Evolutionary conservation across 371 early-diverging fungal genomes (phyloP).

Genomic region (Lichtheimia hyalospora): DNA sequence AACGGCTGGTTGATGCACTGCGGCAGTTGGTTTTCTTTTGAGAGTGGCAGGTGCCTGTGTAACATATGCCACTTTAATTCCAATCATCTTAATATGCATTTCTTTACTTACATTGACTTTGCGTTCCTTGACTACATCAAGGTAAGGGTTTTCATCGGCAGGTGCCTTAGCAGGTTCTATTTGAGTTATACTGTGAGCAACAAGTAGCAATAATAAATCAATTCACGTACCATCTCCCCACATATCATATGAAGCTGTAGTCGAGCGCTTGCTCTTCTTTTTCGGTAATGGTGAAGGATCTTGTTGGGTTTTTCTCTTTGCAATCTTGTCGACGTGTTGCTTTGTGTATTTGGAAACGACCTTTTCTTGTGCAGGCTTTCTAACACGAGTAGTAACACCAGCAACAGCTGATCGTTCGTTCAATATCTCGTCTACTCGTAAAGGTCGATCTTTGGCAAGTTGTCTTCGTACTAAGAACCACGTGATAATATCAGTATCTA

Average conservation of each 20-base stretch:
- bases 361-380: conserved; percentile 22
- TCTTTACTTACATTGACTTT: conserved; percentile 22
- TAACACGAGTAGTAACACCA: conserved; percentile 32
- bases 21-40: conserved; percentile 45
- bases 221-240: conserved; percentile 39
- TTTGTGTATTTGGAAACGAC: conserved; percentile 25
- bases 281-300: conserved; percentile 14
- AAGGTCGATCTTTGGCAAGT: conserved; percentile 52
- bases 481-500: conserved; percentile 5
- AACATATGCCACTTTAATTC: background rate
- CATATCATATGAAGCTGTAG: conserved; percentile 44
- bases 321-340: conserved; percentile 24
- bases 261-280: conserved; percentile 23
- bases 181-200: background rate
- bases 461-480: conserved; percentile 22
- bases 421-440: conserved; percentile 82
- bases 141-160: conserved; percentile 9
- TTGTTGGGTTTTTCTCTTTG: conserved; percentile 21
- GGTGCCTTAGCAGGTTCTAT: background rate
- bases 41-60: conserved; percentile 56
- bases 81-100: background rate
- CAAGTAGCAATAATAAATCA: background rate
- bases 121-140: conserved; percentile 26
- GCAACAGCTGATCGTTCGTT: conserved; percentile 62
- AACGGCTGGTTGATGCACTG: conserved; percentile 64